Conservation (phyloP, 2,329 filamentous ascomycete species). For the Penicillium hordei region DNA sequence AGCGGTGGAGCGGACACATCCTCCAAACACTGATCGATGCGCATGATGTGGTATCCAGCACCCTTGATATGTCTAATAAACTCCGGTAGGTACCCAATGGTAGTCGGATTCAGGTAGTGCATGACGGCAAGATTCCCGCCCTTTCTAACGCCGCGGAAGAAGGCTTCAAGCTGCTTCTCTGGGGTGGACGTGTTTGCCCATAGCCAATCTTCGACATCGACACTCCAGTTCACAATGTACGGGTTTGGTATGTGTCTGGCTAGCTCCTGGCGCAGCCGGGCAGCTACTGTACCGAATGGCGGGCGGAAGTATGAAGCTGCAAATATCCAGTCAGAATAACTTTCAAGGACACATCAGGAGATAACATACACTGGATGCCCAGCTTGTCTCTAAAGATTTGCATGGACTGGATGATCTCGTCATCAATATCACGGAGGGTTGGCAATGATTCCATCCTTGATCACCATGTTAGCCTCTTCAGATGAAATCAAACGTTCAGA, state of each 20-base stretch:
- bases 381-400: constrained; percentile 33
- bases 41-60: constrained; percentile 64
- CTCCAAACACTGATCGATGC: constrained; percentile 65
- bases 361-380: constrained; percentile 34
- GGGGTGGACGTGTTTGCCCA: constrained; percentile 64
- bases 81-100: constrained; percentile 62
- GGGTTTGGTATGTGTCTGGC: constrained; percentile 53
- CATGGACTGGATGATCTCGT: constrained; percentile 38
- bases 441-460: constrained; percentile 40
- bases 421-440: constrained; percentile 35
- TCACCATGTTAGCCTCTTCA: constrained; percentile 7
- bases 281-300: constrained; percentile 67
- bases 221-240: constrained; percentile 66
- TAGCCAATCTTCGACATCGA: constrained; percentile 70
- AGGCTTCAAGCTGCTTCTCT: constrained; percentile 66
- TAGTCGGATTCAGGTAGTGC: constrained; percentile 67
- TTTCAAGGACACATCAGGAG: constrained; percentile 39
- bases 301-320: constrained; percentile 63
- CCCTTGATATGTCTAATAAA: constrained; percentile 65
- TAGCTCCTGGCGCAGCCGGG: constrained; percentile 64
- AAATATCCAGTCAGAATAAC: constrained; percentile 29
- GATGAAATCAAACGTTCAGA: neutral
- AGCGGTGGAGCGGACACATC: constrained; percentile 47
- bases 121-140: constrained; percentile 67
- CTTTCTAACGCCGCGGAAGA: constrained; percentile 61